These are phyloP conservation scores for Emericellopsis terricola DNA, from an alignment of 495 filamentous ascomycete species.

Conservation along the genomic window DNA sequence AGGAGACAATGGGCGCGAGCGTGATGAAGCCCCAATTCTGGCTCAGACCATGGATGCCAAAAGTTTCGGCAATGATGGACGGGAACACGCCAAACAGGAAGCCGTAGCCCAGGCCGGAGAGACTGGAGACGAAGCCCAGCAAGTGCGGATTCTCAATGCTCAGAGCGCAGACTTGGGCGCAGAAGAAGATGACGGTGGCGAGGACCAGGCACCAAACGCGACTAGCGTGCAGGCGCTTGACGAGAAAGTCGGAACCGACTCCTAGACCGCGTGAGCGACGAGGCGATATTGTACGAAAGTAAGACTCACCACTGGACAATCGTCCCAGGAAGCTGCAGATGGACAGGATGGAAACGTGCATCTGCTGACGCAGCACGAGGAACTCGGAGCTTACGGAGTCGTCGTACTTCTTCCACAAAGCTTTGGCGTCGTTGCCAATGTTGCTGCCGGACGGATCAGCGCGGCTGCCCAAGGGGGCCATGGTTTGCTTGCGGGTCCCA, in stretches of 20 bases:
- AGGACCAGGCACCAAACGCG: conserved; percentile 80
- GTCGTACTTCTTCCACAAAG: conserved; percentile 70
- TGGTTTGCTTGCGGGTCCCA: too few relatives aligned
- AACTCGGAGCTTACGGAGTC: conserved; percentile 51
- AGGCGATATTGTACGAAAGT: too few relatives aligned
- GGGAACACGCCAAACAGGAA: conserved; percentile 92
- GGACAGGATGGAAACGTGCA: conserved; percentile 88
- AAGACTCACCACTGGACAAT: conserved; percentile 45
- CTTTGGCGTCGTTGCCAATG: conserved; percentile 76
- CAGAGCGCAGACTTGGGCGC: conserved; percentile 65
- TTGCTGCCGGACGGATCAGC: conserved; percentile 45
- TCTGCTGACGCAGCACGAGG: conserved; percentile 65
- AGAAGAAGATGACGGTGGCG: conserved; percentile 57
- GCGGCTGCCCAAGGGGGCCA: not conserved
- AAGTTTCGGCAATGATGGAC: conserved; percentile 76
- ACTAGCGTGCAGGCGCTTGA: conserved; percentile 58
- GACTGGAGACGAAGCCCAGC: conserved; percentile 57
- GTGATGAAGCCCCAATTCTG: conserved; percentile 96
- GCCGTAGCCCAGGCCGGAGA: conserved; percentile 84
- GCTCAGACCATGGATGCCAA: conserved; percentile 74
- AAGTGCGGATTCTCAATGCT: conserved; percentile 64
- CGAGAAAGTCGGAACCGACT: conserved; percentile 75
- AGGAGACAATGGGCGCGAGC: conserved; percentile 62
- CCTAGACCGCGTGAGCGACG: conserved; percentile 30
- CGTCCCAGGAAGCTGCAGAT: conserved; percentile 70